phyloP scores from a whole-genome alignment of 2,329 filamentous ascomycete genomes.

The Penicillium crustosum region DNA sequence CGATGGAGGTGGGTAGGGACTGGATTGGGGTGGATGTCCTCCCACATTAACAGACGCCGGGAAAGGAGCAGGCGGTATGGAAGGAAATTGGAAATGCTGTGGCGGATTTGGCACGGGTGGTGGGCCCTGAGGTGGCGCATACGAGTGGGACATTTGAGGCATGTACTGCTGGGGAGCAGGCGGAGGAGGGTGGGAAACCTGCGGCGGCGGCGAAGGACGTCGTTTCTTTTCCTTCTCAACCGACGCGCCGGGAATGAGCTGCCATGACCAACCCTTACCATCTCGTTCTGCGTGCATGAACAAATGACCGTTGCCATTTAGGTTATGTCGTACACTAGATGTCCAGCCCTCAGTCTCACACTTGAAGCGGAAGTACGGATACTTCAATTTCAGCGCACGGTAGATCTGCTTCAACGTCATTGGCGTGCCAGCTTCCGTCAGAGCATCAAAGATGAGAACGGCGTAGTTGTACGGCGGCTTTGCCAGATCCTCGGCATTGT shows the following conservation, averaged over 20 bases:
- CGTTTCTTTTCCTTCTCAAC: slow-evolving; percentile 61
- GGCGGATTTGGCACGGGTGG: slow-evolving; percentile 36
- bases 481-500: slow-evolving; percentile 62
- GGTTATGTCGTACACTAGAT: slow-evolving; percentile 65
- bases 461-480: slow-evolving; percentile 64
- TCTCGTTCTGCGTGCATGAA: slow-evolving; percentile 62
- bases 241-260: slow-evolving; percentile 58
- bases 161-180: slow-evolving; percentile 38
- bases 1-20: slow-evolving; percentile 24
- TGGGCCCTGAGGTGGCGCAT: slow-evolving; percentile 31
- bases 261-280: slow-evolving; percentile 65
- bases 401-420: slow-evolving; percentile 68
- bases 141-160: slow-evolving; percentile 35
- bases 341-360: slow-evolving; percentile 66
- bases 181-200: slow-evolving; percentile 32
- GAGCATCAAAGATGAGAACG: slow-evolving; percentile 62
- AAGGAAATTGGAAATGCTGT: slow-evolving; percentile 38
- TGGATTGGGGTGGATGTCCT: slow-evolving; percentile 27
- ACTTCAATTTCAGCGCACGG: slow-evolving; percentile 61
- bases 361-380: slow-evolving; percentile 62
- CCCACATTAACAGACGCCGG: slow-evolving; percentile 26
- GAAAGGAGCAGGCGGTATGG: slow-evolving; percentile 38
- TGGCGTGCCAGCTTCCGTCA: slow-evolving; percentile 56
- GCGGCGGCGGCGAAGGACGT: slow-evolving; percentile 44
- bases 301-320: slow-evolving; percentile 56